phyloP scores from a whole-genome alignment of 2,329 filamentous ascomycete species.

The Fusarium odoratissimum region DNA sequence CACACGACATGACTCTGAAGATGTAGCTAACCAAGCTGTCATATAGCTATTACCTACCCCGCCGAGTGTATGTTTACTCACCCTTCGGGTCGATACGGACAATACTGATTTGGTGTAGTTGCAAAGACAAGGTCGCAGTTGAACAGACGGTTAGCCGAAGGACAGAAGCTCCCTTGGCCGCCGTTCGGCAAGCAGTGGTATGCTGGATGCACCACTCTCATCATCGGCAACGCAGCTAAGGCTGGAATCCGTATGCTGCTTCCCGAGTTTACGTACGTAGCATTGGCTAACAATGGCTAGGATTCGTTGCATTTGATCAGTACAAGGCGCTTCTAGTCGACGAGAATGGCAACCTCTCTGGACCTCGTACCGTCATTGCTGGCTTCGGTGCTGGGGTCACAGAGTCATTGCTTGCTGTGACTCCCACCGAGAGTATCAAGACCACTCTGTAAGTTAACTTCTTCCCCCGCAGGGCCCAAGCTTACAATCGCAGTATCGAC shows the following conservation, averaged over 20 bases:
- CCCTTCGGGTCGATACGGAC: neutral
- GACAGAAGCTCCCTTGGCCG: slow-evolving; percentile 92
- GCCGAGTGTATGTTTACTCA: slow-evolving; percentile 77
- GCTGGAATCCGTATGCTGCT: slow-evolving; percentile 84
- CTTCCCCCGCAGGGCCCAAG: neutral
- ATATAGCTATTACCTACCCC: slow-evolving; percentile 84
- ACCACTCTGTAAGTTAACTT: slow-evolving; percentile 78
- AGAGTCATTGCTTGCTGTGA: slow-evolving; percentile 92
- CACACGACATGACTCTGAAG: neutral
- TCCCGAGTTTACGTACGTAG: neutral
- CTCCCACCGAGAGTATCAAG: slow-evolving; percentile 98
- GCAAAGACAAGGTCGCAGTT: slow-evolving; percentile 96
- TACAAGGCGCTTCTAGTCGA: slow-evolving; percentile 89
- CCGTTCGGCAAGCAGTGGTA: slow-evolving; percentile 97
- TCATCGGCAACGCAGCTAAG: slow-evolving; percentile 96
- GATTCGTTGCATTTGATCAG: slow-evolving; percentile 94
- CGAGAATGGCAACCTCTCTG: slow-evolving; percentile 86
- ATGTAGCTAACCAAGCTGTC: slow-evolving; percentile 21
- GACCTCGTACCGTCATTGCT: slow-evolving; percentile 89
- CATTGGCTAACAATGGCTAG: slow-evolving; percentile 37
- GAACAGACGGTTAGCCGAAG: slow-evolving; percentile 83
- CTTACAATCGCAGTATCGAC: slow-evolving; percentile 74
- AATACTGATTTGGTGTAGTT: slow-evolving; percentile 62
- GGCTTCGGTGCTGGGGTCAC: slow-evolving; percentile 96
- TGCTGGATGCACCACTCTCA: slow-evolving; percentile 94